These are phyloP conservation scores for Cercospora brassicicola DNA, from an alignment of 2,329 filamentous ascomycete species.

Conservation along the genomic window DNA sequence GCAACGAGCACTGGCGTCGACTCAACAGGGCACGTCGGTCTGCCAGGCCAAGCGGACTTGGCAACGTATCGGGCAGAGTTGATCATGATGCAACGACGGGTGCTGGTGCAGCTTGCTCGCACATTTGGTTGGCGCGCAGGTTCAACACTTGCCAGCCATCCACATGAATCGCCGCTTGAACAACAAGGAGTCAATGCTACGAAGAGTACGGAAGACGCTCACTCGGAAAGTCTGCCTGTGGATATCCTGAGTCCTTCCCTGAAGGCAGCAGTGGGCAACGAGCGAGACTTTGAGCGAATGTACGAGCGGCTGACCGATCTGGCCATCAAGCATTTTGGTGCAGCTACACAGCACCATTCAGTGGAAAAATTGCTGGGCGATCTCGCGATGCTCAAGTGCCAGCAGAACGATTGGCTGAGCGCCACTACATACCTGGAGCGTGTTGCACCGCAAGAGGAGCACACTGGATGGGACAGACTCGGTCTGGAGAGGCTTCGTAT, in stretches of 20 bases:
- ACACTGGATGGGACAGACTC: constrained; percentile 73
- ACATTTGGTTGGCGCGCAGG: constrained; percentile 73
- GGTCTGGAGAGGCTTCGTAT: constrained; percentile 83
- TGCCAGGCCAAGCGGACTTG: constrained; percentile 68
- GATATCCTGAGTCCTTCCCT: constrained; percentile 32
- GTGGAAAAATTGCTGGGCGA: constrained; percentile 78
- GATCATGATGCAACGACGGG: constrained; percentile 73
- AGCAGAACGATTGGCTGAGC: constrained; percentile 67
- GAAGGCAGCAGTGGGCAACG: constrained; percentile 38
- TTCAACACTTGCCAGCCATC: constrained; percentile 55
- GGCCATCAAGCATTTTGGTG: constrained; percentile 76
- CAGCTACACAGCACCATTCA: constrained; percentile 75
- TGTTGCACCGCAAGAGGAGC: constrained; percentile 75
- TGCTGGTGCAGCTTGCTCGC: constrained; percentile 72
- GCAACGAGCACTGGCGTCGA: constrained; percentile 24
- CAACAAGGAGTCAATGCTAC: constrained; percentile 40
- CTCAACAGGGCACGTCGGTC: constrained; percentile 18
- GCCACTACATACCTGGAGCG: constrained; percentile 77
- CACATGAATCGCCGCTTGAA: constrained; percentile 37
- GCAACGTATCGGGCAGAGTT: constrained; percentile 81
- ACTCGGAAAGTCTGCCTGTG: not conserved
- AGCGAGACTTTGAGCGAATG: constrained; percentile 43
- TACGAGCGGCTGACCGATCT: constrained; percentile 73
- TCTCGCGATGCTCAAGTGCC: constrained; percentile 75
- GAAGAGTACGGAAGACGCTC: not conserved